phyloP scores from a whole-genome alignment of 371 early-diverging fungal species.

The Synchytrium microbalum region DNA sequence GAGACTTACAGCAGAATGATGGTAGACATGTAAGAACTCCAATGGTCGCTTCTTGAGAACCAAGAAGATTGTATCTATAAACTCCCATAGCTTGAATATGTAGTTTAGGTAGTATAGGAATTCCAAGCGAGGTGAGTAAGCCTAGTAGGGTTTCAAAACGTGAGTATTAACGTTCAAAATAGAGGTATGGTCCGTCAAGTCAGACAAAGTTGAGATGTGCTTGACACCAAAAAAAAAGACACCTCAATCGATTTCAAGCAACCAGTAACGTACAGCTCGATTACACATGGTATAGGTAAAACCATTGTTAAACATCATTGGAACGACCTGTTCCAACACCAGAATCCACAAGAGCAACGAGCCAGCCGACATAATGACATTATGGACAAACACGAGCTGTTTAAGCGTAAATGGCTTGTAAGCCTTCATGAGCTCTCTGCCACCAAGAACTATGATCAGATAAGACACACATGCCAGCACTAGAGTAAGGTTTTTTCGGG shows the following conservation, averaged over 20 bases:
- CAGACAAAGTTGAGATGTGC: too few species aligned
- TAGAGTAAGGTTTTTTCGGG: not conserved
- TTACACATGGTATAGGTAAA: not conserved
- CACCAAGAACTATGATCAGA: not conserved
- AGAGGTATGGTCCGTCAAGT: too few species aligned
- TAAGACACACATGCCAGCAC: not conserved
- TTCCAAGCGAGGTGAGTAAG: conserved; percentile 68
- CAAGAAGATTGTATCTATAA: conserved; percentile 10
- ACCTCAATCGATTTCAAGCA: not conserved
- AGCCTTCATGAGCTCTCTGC: not conserved
- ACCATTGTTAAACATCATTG: not conserved
- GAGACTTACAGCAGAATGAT: conserved; percentile 5
- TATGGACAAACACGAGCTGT: not conserved
- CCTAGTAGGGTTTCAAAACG: too few species aligned
- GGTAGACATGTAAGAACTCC: conserved; percentile 10
- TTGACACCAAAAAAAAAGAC: too few species aligned
- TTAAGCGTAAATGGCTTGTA: not conserved
- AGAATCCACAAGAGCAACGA: not conserved
- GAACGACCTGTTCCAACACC: not conserved
- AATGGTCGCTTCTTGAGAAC: conserved; percentile 8
- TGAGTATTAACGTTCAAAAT: too few species aligned
- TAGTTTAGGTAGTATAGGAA: conserved; percentile 78
- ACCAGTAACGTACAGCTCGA: not conserved
- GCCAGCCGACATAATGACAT: not conserved
- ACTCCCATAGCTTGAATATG: conserved; percentile 49